Evolutionary conservation across 148 eudicot genomes (phyloP).

Genomic region (Talinum fruticosum): DNA sequence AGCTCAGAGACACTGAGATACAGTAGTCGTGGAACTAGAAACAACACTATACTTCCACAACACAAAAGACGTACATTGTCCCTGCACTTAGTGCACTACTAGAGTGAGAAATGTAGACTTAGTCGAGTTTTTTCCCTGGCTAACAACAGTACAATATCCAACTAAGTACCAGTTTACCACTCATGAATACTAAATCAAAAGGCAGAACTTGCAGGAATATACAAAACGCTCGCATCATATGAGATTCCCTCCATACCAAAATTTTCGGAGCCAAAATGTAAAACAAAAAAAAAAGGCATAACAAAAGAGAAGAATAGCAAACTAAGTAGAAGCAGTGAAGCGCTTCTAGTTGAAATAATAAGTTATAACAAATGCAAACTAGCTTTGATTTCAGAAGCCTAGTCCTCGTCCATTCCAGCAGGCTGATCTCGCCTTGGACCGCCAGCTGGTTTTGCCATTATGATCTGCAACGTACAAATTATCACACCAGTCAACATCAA

Average conservation of each 20-base stretch:
- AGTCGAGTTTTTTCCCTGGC: no score
- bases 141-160: no score
- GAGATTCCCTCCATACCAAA: conserved; percentile 17
- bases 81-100: no score
- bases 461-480: conserved; percentile 50
- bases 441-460: conserved; percentile 95
- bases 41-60: no score
- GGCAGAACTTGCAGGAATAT: neutral
- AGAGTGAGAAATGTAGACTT: no score
- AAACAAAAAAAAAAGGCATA: neutral
- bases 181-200: neutral
- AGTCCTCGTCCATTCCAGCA: conserved; percentile 88
- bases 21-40: no score
- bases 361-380: neutral
- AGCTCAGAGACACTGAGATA: no score
- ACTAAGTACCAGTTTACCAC: no score
- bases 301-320: neutral
- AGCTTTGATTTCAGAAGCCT: neutral
- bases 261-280: conserved; percentile 3
- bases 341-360: neutral
- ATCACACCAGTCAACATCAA: neutral
- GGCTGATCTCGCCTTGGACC: conserved; percentile 66
- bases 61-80: no score
- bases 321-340: neutral
- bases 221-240: neutral